Conservation (phyloP, 495 filamentous ascomycete species). For the Hypoxylon crocopeplum region DNA sequence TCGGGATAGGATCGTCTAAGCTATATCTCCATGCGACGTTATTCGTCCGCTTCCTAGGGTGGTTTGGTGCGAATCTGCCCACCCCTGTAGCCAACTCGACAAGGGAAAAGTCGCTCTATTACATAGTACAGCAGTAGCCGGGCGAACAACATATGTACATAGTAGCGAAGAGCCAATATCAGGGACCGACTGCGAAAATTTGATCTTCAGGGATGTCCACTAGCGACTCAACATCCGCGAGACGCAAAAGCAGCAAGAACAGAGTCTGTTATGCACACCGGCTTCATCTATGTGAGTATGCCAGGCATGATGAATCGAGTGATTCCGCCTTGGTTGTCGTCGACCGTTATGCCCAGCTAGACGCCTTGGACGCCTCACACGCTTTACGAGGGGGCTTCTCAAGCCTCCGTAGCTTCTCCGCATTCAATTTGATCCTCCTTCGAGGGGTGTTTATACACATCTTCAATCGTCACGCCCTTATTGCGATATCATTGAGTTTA, state of each 20-base stretch:
- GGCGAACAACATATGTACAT: constrained; percentile 13
- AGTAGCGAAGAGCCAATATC: constrained; percentile 13
- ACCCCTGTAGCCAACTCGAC: constrained; percentile 2
- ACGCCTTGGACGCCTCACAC: too few species aligned
- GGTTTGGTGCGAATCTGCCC: constrained; percentile 5
- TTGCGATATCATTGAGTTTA: background rate
- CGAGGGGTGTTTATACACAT: constrained; percentile 26
- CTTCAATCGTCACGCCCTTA: background rate
- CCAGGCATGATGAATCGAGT: background rate
- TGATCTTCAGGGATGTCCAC: constrained; percentile 5
- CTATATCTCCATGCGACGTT: constrained; percentile 5
- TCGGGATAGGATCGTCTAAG: constrained; percentile 21
- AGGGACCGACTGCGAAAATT: constrained; percentile 11
- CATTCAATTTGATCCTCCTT: constrained; percentile 3
- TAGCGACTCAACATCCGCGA: constrained; percentile 8
- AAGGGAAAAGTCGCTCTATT: background rate
- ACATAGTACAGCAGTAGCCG: constrained; percentile 3
- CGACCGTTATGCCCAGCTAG: constrained; percentile 20
- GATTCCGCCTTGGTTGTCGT: constrained; percentile 24
- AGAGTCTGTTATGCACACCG: constrained; percentile 6
- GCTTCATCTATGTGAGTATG: constrained; percentile 1
- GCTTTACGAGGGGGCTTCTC: background rate
- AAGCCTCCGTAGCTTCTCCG: constrained; percentile 9
- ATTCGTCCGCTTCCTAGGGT: constrained; percentile 10
- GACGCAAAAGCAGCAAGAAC: constrained; percentile 11